Percentiles rank a stretch among this genome's conserved stretches.
These are phyloP conservation scores for Corchorus olitorius DNA, from an alignment of 345 rosid genomes.

Conservation along the genomic window DNA sequence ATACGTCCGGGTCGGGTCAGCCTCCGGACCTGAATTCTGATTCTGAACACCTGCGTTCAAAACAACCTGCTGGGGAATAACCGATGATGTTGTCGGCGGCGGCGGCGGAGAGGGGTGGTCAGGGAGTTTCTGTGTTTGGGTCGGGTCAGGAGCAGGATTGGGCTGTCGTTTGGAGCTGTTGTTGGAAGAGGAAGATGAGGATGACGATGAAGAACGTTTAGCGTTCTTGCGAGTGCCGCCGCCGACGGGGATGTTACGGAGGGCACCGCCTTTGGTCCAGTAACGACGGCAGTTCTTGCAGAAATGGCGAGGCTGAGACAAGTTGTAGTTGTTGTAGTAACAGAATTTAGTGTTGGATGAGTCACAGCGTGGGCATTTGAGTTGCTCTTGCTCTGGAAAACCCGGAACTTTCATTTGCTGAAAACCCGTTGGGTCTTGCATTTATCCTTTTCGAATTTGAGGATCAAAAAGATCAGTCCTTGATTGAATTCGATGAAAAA, in stretches of 20 bases:
- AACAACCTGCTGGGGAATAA: not conserved
- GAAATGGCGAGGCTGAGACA: constrained; percentile 83
- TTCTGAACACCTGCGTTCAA: constrained; percentile 1
- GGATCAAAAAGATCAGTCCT: not conserved
- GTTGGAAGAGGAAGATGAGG: constrained; percentile 17
- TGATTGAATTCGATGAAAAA: not conserved
- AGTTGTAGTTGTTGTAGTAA: constrained; percentile 93
- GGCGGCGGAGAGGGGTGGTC: constrained; percentile 16
- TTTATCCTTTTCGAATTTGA: constrained; percentile 1
- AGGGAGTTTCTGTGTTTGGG: constrained; percentile 23
- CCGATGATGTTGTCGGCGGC: not conserved
- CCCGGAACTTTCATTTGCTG: constrained; percentile 41
- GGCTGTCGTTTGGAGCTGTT: constrained; percentile 35
- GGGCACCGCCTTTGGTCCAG: constrained; percentile 96
- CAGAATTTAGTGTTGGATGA: constrained; percentile 90
- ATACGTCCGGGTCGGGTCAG: constrained; percentile 48
- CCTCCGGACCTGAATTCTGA: constrained; percentile 25
- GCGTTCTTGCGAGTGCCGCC: constrained; percentile 75
- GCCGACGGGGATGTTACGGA: constrained; percentile 91
- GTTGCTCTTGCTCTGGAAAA: constrained; percentile 81
- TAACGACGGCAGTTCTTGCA: constrained; percentile 91
- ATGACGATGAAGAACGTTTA: constrained; percentile 42
- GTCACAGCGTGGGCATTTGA: constrained; percentile 76
- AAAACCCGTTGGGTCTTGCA: constrained; percentile 59
- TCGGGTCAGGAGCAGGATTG: constrained; percentile 31